Conservation (phyloP, 352 stramenopile species). For the Phytopythium aichiense region DNA sequence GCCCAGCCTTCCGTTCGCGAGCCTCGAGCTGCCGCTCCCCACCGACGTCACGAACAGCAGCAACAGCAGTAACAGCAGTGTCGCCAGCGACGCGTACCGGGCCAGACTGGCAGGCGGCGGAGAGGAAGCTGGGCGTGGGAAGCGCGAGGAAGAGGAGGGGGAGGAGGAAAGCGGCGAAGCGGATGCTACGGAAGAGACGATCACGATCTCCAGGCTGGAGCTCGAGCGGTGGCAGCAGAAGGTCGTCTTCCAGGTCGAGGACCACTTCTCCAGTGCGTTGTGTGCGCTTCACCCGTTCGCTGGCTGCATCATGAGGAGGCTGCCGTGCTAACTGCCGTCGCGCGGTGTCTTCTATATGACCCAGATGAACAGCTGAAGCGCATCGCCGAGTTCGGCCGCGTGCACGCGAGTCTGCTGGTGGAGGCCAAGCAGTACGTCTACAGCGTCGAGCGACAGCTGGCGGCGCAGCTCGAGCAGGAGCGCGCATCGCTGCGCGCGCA, state of each 20-base stretch:
- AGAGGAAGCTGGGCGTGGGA: background rate
- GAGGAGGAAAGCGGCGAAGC: constrained; percentile 11
- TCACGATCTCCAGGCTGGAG: constrained; percentile 48
- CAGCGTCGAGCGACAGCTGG: constrained; percentile 51
- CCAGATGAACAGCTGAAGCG: constrained; percentile 75
- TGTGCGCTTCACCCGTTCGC: background rate
- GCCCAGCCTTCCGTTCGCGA: constrained; percentile 5
- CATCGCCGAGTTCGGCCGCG: constrained; percentile 72
- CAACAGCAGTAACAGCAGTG: background rate
- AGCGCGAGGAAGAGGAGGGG: constrained; percentile 7
- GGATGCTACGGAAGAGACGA: constrained; percentile 15
- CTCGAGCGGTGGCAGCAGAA: constrained; percentile 62
- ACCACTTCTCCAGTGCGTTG: constrained; percentile 61
- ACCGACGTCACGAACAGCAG: background rate
- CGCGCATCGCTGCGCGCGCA: constrained; percentile 33
- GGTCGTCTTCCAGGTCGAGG: constrained; percentile 54
- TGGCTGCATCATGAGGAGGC: background rate
- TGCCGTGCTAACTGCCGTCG: background rate
- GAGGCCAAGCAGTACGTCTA: constrained; percentile 66
- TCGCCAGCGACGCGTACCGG: background rate
- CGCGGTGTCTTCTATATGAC: background rate
- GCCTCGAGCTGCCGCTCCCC: constrained; percentile 5
- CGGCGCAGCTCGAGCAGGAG: constrained; percentile 44
- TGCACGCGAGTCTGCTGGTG: constrained; percentile 57
- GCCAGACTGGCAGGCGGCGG: background rate